Base-by-base conservation (phyloP, 2,329 filamentous ascomycete species). In the Akanthomyces muscarius region DNA sequence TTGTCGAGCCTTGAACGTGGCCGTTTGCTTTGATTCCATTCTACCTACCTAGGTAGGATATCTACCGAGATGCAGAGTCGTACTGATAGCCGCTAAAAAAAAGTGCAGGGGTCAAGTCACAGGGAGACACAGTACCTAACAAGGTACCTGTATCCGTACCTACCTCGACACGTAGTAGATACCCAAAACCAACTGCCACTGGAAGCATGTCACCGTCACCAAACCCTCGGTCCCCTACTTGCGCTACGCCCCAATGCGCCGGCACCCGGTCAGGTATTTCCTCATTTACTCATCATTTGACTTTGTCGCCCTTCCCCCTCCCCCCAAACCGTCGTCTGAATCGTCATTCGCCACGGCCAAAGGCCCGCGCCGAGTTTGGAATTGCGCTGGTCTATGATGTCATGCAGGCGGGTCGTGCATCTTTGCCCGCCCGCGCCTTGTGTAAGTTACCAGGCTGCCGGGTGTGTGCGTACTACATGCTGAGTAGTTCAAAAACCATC, bases 371-470 rank as follows among this genome's bases (percentile, higher is more conserved):
- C 33, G 33, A 36, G 33, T 36, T 36, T 36, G 33, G 33, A 36
- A 11, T 10, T 36, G 30, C 30, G n/a, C 30, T 38, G 1, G 44
- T 54, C 59, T 52, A 61, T 51, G 58, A 61, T 44, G 58, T 61
- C 58, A 61, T 61, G n/a, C 7, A 2, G 47, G 58, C 58, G 58
- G 58, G 58, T 61, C 58, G 25, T 44, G 48, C 58, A 61, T 53
- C 53, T 44, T 30, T 11, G 33, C 16, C 41, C 25, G 25, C 54
- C n/a, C 53, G 53, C 21, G 21, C 23, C 30, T 18, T 52, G 28
- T 54, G 3, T 30, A 5, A 36, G 28, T 23, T 41, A 16, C 38
- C 38, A 41, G 38, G 38, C 38, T 41, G 13, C 14, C 38, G 38
- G 38, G 38, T 16, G 38, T 16, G 4, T 16, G 28, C 28, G 28